phyloP scores from a whole-genome alignment of 768 basidiomycete genomes.

The Boletus rufocinnamomeus region DNA sequence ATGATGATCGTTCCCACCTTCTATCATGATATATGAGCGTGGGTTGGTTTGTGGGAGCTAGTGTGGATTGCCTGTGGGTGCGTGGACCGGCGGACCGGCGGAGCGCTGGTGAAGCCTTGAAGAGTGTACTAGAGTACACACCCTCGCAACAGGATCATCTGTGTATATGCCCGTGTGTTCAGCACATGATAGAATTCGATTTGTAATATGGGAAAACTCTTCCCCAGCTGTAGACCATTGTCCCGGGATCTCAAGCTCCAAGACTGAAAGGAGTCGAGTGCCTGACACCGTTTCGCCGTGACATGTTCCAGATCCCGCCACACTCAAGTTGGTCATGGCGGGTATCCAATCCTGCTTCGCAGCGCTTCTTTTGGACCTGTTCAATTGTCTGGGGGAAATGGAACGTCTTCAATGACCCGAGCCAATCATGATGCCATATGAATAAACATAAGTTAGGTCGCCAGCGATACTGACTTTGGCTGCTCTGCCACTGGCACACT shows the following conservation, averaged over 20 bases:
- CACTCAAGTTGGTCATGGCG: too few relatives aligned
- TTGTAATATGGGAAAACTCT: background rate
- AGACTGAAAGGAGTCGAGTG: background rate
- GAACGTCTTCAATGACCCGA: background rate
- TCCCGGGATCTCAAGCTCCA: background rate
- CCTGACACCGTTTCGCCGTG: too few relatives aligned
- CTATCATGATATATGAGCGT: slow-evolving; percentile 1
- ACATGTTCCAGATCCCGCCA: too few relatives aligned
- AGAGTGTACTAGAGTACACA: background rate
- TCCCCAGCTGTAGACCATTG: background rate
- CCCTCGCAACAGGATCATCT: background rate
- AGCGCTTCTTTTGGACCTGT: too few relatives aligned
- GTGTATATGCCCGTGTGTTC: background rate
- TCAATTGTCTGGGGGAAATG: too few relatives aligned
- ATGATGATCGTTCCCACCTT: background rate
- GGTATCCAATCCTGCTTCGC: too few relatives aligned
- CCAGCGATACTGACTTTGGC: too few relatives aligned
- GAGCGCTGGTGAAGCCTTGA: background rate
- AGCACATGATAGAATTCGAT: background rate
- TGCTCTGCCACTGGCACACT: too few relatives aligned
- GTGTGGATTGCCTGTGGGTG: background rate
- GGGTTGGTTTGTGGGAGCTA: background rate
- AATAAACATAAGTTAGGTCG: too few relatives aligned
- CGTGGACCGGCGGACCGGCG: slow-evolving; percentile 7
- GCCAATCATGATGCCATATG: background rate